A percentile compares a stretch with the other conserved stretches of the same genome.
phyloP scores from a whole-genome alignment of 306 rosid species.

The Medicago lupulina region DNA sequence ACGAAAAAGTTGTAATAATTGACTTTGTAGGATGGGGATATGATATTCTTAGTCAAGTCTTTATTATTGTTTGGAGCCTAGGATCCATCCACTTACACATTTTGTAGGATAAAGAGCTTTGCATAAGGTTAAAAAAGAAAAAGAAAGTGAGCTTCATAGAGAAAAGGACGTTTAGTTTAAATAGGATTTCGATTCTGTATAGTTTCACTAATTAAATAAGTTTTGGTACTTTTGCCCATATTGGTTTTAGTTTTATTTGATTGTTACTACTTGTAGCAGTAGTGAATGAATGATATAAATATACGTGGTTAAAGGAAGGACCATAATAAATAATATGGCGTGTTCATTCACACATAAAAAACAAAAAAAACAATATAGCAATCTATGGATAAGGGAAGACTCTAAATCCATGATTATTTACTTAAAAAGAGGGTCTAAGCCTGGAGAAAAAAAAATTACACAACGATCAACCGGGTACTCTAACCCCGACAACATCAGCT shows the following conservation, averaged over 20 bases:
- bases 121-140: slow-evolving; percentile 9
- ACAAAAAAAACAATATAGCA: too few relatives aligned
- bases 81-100: slow-evolving; percentile 42
- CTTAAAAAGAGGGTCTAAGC: neutral
- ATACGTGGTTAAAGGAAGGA: neutral
- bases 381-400: too few relatives aligned
- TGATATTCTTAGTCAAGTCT: slow-evolving; percentile 38
- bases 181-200: neutral
- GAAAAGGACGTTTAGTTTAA: slow-evolving; percentile 21
- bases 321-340: too few relatives aligned
- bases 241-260: too few relatives aligned
- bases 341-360: neutral
- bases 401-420: neutral
- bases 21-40: slow-evolving; percentile 3
- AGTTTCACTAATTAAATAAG: neutral
- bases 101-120: slow-evolving; percentile 32
- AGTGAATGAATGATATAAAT: too few relatives aligned
- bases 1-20: slow-evolving; percentile 49
- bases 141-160: neutral
- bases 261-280: too few relatives aligned
- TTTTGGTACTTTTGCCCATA: too few relatives aligned
- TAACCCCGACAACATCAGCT: too few relatives aligned
- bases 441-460: too few relatives aligned
- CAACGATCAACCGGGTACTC: too few relatives aligned
- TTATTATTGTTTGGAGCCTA: slow-evolving; percentile 39